These are phyloP conservation scores for Alternaria gaisen DNA, from an alignment of 2,329 filamentous ascomycete genomes.

Conservation along the genomic window DNA sequence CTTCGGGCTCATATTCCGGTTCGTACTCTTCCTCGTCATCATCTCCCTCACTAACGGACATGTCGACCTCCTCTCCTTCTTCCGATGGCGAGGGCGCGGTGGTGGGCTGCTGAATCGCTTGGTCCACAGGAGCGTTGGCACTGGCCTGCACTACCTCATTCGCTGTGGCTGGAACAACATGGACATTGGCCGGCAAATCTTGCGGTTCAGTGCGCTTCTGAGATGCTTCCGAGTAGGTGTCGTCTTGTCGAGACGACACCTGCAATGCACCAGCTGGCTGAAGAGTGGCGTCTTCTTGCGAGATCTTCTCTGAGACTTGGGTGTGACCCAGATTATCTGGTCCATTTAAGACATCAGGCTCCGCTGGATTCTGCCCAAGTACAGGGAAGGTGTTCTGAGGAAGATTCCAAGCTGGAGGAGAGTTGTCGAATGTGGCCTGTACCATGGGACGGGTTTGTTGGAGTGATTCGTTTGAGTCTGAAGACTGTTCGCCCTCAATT, in stretches of 20 bases:
- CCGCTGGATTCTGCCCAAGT: conserved; percentile 15
- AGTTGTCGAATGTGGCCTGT: neutral
- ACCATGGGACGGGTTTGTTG: neutral
- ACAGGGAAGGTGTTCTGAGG: conserved; percentile 22
- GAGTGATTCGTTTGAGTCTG: conserved; percentile 7
- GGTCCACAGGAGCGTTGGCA: conserved; percentile 10
- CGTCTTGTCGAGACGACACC: neutral
- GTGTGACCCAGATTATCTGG: neutral
- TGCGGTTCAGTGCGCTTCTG: neutral
- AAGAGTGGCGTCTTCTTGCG: neutral
- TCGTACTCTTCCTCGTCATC: conserved; percentile 35
- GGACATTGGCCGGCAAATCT: neutral
- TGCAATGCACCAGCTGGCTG: neutral
- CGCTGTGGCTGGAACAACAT: conserved; percentile 17
- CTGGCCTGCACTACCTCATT: neutral
- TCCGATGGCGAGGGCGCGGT: conserved; percentile 34
- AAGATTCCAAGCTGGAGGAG: neutral
- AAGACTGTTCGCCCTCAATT: conserved; percentile 41
- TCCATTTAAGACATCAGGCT: neutral
- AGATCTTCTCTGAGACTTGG: neutral
- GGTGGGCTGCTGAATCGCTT: neutral
- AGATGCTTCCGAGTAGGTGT: neutral
- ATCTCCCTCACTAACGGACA: conserved; percentile 44
- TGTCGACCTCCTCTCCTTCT: conserved; percentile 47
- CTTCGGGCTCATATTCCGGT: conserved; percentile 43